Conservation (phyloP, 2,329 filamentous ascomycete genomes). For the Talaromyces sp. region DNA sequence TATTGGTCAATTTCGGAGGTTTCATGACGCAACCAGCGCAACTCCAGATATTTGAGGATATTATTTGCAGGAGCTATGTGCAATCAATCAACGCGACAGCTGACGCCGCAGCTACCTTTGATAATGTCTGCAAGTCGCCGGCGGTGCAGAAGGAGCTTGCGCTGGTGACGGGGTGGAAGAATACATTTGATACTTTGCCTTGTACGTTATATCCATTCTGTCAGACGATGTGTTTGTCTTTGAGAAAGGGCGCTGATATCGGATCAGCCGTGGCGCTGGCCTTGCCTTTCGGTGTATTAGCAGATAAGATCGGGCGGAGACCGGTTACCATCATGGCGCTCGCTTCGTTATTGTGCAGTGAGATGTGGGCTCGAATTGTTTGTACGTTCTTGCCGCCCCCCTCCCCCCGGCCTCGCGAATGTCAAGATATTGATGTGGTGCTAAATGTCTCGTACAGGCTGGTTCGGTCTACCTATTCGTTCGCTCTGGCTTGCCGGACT, state of each 20-base stretch:
- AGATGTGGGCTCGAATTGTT: conserved; percentile 28
- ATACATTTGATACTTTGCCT: conserved; percentile 25
- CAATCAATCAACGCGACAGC: background rate
- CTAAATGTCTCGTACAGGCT: conserved; percentile 13
- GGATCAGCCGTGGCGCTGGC: conserved; percentile 27
- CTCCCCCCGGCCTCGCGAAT: too few species aligned
- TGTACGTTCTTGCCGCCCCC: conserved; percentile 23
- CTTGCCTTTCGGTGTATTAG: conserved; percentile 29
- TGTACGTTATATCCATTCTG: conserved; percentile 17
- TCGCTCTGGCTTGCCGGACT: conserved; percentile 27
- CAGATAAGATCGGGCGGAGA: conserved; percentile 30
- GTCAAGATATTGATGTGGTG: background rate
- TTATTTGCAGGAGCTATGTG: conserved; percentile 24
- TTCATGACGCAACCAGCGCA: conserved; percentile 25
- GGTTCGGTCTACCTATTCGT: conserved; percentile 24
- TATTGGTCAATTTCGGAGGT: conserved; percentile 25
- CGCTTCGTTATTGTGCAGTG: conserved; percentile 23
- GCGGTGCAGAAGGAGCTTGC: conserved; percentile 31
- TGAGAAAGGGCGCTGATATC: background rate
- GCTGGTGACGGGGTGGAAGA: conserved; percentile 29
- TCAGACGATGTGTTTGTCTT: background rate
- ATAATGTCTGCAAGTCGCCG: conserved; percentile 28
- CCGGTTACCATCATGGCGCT: conserved; percentile 26
- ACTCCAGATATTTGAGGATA: conserved; percentile 28
- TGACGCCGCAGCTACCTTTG: background rate